Conservation (phyloP, 2,329 filamentous ascomycete species). For the Botrytis medusae region DNA sequence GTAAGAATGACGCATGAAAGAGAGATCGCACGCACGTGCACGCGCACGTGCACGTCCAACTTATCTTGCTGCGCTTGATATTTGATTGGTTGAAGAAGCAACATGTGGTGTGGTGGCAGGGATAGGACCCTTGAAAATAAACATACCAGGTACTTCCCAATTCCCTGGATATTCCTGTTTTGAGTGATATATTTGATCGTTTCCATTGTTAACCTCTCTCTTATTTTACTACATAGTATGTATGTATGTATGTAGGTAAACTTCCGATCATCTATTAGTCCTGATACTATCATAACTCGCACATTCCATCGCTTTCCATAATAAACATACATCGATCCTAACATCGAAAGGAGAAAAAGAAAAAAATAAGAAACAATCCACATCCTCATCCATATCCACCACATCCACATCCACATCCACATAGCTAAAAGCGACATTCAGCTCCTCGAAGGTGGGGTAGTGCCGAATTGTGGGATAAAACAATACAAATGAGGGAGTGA, state of each 20-base stretch:
- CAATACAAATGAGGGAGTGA: not conserved
- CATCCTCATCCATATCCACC: not conserved
- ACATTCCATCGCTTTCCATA: not conserved
- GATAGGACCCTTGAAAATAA: not conserved
- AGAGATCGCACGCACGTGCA: not conserved
- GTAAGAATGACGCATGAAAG: constrained; percentile 1
- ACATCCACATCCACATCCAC: not conserved
- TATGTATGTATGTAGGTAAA: no score
- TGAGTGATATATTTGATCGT: not conserved
- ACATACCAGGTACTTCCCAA: not conserved
- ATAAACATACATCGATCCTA: no score
- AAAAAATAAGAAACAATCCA: not conserved
- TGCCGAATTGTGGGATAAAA: not conserved
- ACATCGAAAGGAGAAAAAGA: not conserved
- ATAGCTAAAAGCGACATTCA: not conserved
- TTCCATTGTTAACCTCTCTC: not conserved
- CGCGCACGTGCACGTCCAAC: not conserved
- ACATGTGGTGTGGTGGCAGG: not conserved
- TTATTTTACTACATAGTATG: no score
- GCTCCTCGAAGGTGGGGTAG: constrained; percentile 5
- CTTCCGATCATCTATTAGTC: not conserved
- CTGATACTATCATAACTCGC: not conserved
- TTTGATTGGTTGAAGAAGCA: not conserved
- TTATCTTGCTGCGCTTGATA: not conserved
- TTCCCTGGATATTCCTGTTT: not conserved